Conservation (phyloP, 345 rosid genomes). For the Syzygium aqueum region DNA sequence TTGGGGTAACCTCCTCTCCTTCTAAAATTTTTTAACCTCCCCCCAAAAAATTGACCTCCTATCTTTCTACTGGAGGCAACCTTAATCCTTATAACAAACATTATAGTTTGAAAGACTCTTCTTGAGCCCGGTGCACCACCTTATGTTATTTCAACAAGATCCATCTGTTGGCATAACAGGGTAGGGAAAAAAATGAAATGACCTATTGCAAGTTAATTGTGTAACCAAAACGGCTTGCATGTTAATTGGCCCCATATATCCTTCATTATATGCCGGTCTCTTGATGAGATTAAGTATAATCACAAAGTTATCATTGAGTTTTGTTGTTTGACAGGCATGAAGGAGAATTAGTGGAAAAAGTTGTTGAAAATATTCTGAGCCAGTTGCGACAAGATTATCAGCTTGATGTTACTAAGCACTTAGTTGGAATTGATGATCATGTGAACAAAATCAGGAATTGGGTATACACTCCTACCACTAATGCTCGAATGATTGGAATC, state of each 20-base stretch:
- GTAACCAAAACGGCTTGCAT: background rate
- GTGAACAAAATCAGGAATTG: too few species aligned
- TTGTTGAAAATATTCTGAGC: background rate
- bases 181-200: background rate
- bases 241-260: background rate
- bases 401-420: background rate
- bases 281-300: background rate
- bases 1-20: too few species aligned
- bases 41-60: background rate
- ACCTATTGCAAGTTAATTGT: background rate
- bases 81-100: background rate
- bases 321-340: too few species aligned
- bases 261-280: background rate
- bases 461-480: too few species aligned
- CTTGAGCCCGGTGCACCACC: background rate
- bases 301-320: background rate
- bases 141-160: background rate
- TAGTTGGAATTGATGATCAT: background rate
- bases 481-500: too few species aligned
- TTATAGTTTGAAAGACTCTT: background rate
- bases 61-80: background rate
- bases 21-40: too few species aligned
- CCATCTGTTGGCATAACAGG: background rate
- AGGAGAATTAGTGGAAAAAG: background rate
- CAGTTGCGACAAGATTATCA: background rate